A percentile compares a stretch with the other conserved stretches of the same genome.
Evolutionary conservation across 768 basidiomycete species (phyloP).

Genomic region (Dentipellis sp.): DNA sequence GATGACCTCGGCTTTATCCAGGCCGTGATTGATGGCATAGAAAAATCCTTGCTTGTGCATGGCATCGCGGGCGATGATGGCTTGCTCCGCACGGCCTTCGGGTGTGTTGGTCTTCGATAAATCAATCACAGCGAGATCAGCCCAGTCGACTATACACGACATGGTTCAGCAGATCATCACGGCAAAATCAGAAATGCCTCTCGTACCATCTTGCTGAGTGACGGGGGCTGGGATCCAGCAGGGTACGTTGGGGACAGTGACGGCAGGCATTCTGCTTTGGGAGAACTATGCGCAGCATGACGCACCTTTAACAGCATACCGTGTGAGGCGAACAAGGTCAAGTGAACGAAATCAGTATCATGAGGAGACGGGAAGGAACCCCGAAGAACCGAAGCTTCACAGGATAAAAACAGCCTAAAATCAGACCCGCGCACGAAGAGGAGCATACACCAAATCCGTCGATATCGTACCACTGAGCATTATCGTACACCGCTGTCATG

Average conservation of each 20-base stretch:
- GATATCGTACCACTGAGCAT: too few relatives aligned
- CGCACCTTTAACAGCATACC: too few relatives aligned
- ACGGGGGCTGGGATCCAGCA: constrained; percentile 18
- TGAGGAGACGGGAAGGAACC: neutral
- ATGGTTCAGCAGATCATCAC: neutral
- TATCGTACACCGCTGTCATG: too few relatives aligned
- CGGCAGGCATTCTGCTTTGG: constrained; percentile 11
- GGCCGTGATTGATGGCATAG: constrained; percentile 41
- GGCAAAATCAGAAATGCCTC: neutral
- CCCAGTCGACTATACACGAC: constrained; percentile 24
- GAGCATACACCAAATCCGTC: too few relatives aligned
- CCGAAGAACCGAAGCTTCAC: neutral
- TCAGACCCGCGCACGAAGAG: too few relatives aligned
- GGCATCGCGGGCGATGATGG: constrained; percentile 22
- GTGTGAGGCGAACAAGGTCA: neutral
- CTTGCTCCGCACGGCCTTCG: constrained; percentile 24
- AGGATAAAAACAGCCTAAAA: too few relatives aligned
- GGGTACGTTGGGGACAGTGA: constrained; percentile 10
- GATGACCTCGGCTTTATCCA: constrained; percentile 30
- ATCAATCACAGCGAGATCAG: constrained; percentile 25
- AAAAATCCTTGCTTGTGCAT: constrained; percentile 31
- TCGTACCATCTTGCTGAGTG: constrained; percentile 16
- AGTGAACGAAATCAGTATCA: neutral
- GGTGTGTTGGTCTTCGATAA: constrained; percentile 23
- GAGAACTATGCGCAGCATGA: neutral